phyloP scores from a whole-genome alignment of 225 moss, liverwort and hornwort genomes.

The Antitrichia curtipendula region DNA sequence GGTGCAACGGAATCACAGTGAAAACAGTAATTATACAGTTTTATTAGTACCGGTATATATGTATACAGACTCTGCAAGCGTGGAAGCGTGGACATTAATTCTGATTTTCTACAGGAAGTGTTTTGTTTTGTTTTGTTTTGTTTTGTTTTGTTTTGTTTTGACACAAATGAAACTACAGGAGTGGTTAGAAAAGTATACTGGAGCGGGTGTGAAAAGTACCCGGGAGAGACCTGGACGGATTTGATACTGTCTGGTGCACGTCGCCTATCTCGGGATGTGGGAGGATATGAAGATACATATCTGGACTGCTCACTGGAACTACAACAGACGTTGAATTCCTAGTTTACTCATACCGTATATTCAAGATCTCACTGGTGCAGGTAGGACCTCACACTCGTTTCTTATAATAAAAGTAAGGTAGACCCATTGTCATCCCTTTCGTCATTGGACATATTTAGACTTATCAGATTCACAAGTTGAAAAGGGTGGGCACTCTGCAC shows the following conservation, averaged over 20 bases:
- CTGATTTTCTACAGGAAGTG: background rate
- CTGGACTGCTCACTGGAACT: background rate
- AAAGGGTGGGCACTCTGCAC: background rate
- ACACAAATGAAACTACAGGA: background rate
- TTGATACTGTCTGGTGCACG: conserved; percentile 5
- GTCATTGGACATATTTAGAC: background rate
- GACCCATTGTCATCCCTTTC: background rate
- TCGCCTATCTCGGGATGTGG: background rate
- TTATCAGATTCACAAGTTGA: background rate
- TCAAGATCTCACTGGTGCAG: no score
- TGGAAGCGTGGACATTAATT: background rate
- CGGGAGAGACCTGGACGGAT: background rate
- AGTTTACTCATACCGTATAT: background rate
- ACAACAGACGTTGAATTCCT: background rate
- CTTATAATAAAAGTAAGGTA: background rate
- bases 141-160: background rate
- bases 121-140: background rate
- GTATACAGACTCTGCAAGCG: background rate
- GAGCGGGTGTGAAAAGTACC: background rate
- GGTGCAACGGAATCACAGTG: background rate
- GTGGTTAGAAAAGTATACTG: background rate
- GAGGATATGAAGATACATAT: background rate
- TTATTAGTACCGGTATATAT: background rate
- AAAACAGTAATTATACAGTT: background rate
- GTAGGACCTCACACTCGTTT: background rate